phyloP scores from a whole-genome alignment of 2,329 filamentous ascomycete species.

The Leptographium wingfieldii region DNA sequence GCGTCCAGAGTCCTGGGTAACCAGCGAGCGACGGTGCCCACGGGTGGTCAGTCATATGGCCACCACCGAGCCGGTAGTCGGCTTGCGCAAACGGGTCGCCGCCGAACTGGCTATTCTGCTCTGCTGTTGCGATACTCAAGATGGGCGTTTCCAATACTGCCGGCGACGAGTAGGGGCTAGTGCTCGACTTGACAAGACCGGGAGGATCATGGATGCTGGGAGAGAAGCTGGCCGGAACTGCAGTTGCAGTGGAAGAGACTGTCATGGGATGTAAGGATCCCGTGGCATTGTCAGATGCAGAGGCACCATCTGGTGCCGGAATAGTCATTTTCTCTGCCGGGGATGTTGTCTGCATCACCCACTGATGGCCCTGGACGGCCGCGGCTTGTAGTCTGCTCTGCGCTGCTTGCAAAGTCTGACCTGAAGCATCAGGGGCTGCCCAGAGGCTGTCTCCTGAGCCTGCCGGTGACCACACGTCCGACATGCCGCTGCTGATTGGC shows the following conservation, averaged over 20 bases:
- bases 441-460: not conserved
- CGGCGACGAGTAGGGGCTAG: not conserved
- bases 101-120: not conserved
- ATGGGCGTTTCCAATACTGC: not conserved
- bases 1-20: not conserved
- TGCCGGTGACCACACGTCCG: not conserved
- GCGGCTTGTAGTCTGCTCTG: not conserved
- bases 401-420: not conserved
- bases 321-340: not conserved
- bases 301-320: not conserved
- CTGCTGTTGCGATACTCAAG: not conserved
- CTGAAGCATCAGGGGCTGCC: not conserved
- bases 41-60: not conserved
- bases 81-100: not conserved
- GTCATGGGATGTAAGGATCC: not conserved
- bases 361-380: not conserved
- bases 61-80: not conserved
- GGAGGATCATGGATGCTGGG: not conserved
- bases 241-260: not conserved
- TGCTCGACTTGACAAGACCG: not conserved
- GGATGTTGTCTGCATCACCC: not conserved
- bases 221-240: not conserved
- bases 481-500: not conserved
- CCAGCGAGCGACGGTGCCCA: not conserved
- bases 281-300: not conserved